Base-by-base conservation (phyloP, 164 flowering plant genomes). In the Nelumbo lutea region DNA sequence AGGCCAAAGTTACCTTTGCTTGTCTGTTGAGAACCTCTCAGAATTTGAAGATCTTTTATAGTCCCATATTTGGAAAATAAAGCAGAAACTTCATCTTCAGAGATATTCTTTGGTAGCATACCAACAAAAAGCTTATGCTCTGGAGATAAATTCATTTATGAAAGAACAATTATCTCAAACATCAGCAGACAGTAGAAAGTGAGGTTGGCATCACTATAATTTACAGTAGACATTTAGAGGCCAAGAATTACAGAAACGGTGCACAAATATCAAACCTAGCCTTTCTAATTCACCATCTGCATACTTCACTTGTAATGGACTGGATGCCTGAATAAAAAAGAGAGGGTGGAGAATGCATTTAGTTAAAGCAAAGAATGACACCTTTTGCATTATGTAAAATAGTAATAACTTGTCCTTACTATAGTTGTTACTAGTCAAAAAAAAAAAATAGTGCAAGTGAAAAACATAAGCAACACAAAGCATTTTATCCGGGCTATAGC, bases 221-320 rank as follows among this genome's bases (percentile, higher is more conserved):
- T 15, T 39, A 3, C 27, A 60, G 60, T 9, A 61, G 39, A 27
- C 56, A 55, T 27, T 27, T 27, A 27, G 27, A 27, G 27, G 27
- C 27, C 27, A 27, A 27, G 27, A 27, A 27, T 27, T 27, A 27
- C 27, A 27, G 27, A 27, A 27, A 75, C 62, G 61, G 38, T 62
- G 15, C 64, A 68, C 43, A 70, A 59, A 48, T 46, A 11, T 46
- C 70, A 70, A 66, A 95, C 99, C 99, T 87, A 96, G 83, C 73
- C 98, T 88, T 86, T 96, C 99, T 87, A 96, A 76, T 84, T 96
- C 98, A 71, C 99, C 99, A 81, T 96, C 97, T 72, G 99, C 99
- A 84, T 96, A 96, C 80, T 96, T 96, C 85, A 96, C 99, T 93
- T 96, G 99, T 85, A 96, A 80, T 4, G 97, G 99, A 74, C 96